phyloP scores from a whole-genome alignment of 768 basidiomycete species.

The Rubroboletus pulcherrimus region DNA sequence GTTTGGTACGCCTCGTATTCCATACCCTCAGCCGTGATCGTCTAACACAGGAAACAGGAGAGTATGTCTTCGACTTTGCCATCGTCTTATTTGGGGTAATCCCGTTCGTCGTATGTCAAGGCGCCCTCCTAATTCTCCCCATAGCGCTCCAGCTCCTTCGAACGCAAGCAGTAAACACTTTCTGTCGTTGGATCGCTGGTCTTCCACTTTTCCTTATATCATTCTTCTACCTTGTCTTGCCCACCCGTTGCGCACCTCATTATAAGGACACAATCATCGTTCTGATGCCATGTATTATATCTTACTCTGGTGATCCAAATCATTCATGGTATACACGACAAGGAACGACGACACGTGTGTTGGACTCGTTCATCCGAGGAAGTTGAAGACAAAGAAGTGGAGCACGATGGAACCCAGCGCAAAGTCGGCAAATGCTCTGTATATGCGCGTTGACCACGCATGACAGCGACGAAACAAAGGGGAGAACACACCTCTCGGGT shows the following conservation, averaged over 20 bases:
- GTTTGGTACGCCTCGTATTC: slow-evolving; percentile 48
- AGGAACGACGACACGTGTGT: background rate
- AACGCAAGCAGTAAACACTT: slow-evolving; percentile 37
- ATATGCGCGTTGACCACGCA: background rate
- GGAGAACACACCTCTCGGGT: slow-evolving; percentile 73
- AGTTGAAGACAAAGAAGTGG: slow-evolving; percentile 99
- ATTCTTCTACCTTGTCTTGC: background rate
- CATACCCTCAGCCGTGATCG: background rate
- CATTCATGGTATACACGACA: background rate
- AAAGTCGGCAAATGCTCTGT: slow-evolving; percentile 96
- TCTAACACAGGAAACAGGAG: slow-evolving; percentile 44
- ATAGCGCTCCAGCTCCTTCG: slow-evolving; percentile 73
- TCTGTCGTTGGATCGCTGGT: background rate
- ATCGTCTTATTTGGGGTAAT: slow-evolving; percentile 77
- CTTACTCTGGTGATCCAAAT: background rate
- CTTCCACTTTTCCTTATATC: background rate
- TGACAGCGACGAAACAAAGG: background rate
- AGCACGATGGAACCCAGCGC: slow-evolving; percentile 91
- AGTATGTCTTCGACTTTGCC: slow-evolving; percentile 84
- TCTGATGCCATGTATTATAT: slow-evolving; percentile 12
- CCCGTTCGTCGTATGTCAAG: background rate
- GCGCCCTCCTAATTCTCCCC: slow-evolving; percentile 1
- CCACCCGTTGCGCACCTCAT: background rate
- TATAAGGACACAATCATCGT: background rate
- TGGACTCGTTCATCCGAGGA: slow-evolving; percentile 65